Conservation (phyloP, 1,284 basidiomycete species). For the Schizophyllum amplum region DNA sequence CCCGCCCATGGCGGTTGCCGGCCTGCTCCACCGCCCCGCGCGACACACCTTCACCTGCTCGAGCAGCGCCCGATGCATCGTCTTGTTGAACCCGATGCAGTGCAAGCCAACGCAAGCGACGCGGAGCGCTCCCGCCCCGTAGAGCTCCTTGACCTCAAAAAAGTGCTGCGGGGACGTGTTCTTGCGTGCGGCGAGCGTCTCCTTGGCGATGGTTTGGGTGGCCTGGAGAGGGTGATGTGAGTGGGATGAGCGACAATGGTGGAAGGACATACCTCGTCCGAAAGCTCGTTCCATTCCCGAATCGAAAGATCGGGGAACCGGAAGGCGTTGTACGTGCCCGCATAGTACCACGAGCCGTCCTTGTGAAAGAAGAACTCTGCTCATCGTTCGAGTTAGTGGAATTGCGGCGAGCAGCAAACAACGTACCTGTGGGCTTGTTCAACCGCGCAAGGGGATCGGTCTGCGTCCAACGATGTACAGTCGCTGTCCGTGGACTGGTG, state of each 20-base stretch:
- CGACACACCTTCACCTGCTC: conserved; percentile 53
- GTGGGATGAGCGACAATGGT: neutral
- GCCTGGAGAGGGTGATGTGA: conserved; percentile 33
- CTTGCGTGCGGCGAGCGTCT: conserved; percentile 60
- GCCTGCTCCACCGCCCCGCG: conserved; percentile 26
- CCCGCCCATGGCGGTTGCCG: neutral
- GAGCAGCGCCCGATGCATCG: conserved; percentile 52
- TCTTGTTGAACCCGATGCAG: conserved; percentile 64
- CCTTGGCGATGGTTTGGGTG: conserved; percentile 54
- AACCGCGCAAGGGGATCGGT: conserved; percentile 52
- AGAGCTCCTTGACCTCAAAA: conserved; percentile 65
- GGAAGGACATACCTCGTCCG: conserved; percentile 41
- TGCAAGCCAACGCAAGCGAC: conserved; percentile 65
- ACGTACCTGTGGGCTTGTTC: conserved; percentile 51
- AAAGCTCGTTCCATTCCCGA: conserved; percentile 61
- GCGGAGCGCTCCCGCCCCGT: conserved; percentile 59
- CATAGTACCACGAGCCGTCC: conserved; percentile 73
- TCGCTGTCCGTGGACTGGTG: conserved; percentile 64
- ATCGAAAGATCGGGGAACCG: conserved; percentile 52
- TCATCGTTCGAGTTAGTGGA: neutral
- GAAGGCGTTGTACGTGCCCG: conserved; percentile 64
- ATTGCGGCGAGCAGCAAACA: neutral
- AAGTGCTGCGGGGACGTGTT: conserved; percentile 68
- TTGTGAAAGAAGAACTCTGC: conserved; percentile 75
- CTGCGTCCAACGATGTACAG: conserved; percentile 61